Evolutionary conservation across 2,329 filamentous ascomycete species (phyloP), one percentile per base, ranked within the genome.

Genomic region (Botrytis fragariae): DNA sequence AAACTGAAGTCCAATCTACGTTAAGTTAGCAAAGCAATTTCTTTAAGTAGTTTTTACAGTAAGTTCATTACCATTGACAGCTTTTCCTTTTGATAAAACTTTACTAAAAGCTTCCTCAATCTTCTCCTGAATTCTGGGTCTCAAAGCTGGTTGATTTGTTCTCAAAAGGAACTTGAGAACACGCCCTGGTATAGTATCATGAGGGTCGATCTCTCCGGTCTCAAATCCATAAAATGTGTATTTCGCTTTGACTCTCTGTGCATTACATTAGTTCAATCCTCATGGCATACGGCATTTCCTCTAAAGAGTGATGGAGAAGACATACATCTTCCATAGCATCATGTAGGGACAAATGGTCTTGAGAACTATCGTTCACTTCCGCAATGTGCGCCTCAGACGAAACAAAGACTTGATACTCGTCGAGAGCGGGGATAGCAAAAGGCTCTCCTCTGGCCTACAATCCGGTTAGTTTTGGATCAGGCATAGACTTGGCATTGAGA

Each of bases 261-360:
- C 20, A 61, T 14, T 7, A 16, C 22, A 16, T 61, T 39, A 61
- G 20, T 4, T 39, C 7, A 39, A 39, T 2, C 20, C 12, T 16
- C 20, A 39, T 61, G 22, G 10, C 35, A 39, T 4, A 25, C 4
- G 4, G 8, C 2, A 12, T 3, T 61, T 3, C 12, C 37, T 22
- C 20, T n/a, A 10, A 61, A 39, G 5, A 6, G 22, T 1, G 12
- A 61, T 12, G 12, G 10, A 25, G 22, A 37, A 39, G 14, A 61
- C 59, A 37, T 39, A 61, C 59, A 39, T 61, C 59, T 39, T 61
- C 59, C 32, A 61, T 61, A n/a, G 59, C 59, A 61, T 61, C 59
- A 61, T 61, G 59, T 2, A 61, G 35, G 3, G 59, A 61, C 3
- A 61, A 61, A 39, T 61, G 59, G 4, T 61, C 59, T 37, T 61